Evolutionary conservation across 2,329 filamentous ascomycete genomes (phyloP), one percentile per base, ranked within the genome.

Genomic region (Hypoxylon sp.): DNA sequence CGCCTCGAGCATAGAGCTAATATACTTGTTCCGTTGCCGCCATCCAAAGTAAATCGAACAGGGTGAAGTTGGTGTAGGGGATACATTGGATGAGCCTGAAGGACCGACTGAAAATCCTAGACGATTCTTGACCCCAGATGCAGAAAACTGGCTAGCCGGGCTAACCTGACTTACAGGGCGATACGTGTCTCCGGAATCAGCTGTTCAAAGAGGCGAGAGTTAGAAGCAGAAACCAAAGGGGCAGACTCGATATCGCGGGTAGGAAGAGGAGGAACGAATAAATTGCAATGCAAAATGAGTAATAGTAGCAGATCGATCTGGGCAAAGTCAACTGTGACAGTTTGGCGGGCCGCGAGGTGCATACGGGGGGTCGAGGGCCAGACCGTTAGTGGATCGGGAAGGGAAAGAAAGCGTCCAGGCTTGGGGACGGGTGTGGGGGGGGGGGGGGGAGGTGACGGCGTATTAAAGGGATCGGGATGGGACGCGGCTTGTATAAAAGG

Each of bases 161-260:
- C 54, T 31, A 20, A 21, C 23, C 41, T 55, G 29, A 40, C 58
- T 59, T 55, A 63, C 83, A 70, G 83, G 82, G 74, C 83, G 82
- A 74, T 86, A 86, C 64, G 77, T 86, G 70, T 86, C 83, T 75
- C 81, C 81, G 69, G 81, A 80, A 70, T 86, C 83, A 73, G 83
- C 83, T 86, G 74, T 69, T 75, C 65, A 73, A 63, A 62, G 63
- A 67, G 70, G 63, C 51, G 33, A 55, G 62, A 68, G 77, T 79
- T 77, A 82, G 77, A 78, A 72, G 45, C 59, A 59, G 63, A 58
- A 47, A 26, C 53, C 62, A 58, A 61, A 68, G 63, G 58, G 67
- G 63, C 65, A 60, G 66, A 40, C 41, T 4, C 17, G 60, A 60
- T 58, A 63, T 69, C 65, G 9, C 54, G 67, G 64, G 65, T 51